These are phyloP conservation scores for Spirogloea muscicola DNA, from an alignment of 139 green algal species.

Conservation along the genomic window DNA sequence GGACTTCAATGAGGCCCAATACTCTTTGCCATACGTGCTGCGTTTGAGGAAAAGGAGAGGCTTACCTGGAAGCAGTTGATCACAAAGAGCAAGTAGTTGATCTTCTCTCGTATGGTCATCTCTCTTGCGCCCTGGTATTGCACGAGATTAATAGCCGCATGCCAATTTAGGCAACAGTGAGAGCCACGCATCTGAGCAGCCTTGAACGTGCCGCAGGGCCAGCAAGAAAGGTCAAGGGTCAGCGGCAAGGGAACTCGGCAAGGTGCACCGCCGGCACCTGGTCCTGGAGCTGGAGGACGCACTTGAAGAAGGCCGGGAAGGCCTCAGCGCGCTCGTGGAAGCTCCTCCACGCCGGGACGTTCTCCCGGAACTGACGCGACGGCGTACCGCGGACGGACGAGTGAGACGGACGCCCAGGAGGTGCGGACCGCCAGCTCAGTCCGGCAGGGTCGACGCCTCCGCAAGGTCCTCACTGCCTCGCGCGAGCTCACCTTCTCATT, in stretches of 20 bases:
- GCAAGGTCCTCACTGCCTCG: too few species aligned
- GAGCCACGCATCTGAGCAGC: background rate
- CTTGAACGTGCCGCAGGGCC: background rate
- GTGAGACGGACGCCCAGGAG: too few species aligned
- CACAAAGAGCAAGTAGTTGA: constrained; percentile 77
- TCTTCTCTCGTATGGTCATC: constrained; percentile 66
- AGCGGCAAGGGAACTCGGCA: background rate
- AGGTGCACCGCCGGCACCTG: background rate
- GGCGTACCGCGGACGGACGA: too few species aligned
- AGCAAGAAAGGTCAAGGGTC: background rate
- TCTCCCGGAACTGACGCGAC: constrained; percentile 52
- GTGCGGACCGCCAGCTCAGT: too few species aligned
- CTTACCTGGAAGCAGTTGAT: constrained; percentile 79
- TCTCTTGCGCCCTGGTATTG: constrained; percentile 12
- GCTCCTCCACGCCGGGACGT: constrained; percentile 67
- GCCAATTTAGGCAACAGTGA: background rate
- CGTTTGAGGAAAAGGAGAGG: background rate
- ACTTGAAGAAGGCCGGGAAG: constrained; percentile 72
- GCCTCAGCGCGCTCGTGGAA: constrained; percentile 57
- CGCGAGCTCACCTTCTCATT: constrained; percentile 91
- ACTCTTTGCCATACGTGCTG: background rate
- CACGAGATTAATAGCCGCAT: background rate
- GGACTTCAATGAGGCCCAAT: background rate
- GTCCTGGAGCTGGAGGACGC: constrained; percentile 63
- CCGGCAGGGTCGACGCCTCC: too few species aligned